These are phyloP conservation scores for Rhinocladiella mackenziei DNA, from an alignment of 2,329 filamentous ascomycete species.

Conservation along the genomic window DNA sequence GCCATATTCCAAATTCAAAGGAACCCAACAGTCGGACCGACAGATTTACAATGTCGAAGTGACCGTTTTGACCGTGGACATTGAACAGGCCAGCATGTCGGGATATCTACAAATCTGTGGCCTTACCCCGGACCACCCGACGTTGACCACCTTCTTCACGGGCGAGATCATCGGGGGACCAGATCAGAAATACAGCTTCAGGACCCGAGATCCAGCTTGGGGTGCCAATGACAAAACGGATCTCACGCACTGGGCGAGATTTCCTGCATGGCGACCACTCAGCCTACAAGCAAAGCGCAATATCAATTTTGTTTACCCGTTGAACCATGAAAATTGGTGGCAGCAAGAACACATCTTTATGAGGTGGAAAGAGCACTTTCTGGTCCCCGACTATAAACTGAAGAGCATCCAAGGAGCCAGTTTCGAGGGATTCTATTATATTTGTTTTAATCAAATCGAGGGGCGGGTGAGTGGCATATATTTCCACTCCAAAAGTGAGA, in stretches of 20 bases:
- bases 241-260: slow-evolving; percentile 87
- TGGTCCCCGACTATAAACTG: slow-evolving; percentile 91
- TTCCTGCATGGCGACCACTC: slow-evolving; percentile 78
- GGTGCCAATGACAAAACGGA: slow-evolving; percentile 89
- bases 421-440: slow-evolving; percentile 98
- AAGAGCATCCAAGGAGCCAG: slow-evolving; percentile 88
- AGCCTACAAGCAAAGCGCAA: slow-evolving; percentile 55
- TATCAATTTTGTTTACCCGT: slow-evolving; percentile 29
- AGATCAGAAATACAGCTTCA: slow-evolving; percentile 79
- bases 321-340: slow-evolving; percentile 47
- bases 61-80: slow-evolving; percentile 92
- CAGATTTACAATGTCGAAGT: slow-evolving; percentile 95
- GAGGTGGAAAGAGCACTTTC: slow-evolving; percentile 98
- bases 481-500: slow-evolving; percentile 96
- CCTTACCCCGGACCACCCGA: slow-evolving; percentile 94
- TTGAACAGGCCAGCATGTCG: slow-evolving; percentile 89
- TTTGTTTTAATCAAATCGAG: slow-evolving; percentile 90
- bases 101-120: slow-evolving; percentile 95
- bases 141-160: slow-evolving; percentile 97
- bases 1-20: slow-evolving; percentile 80
- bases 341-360: slow-evolving; percentile 92
- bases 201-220: slow-evolving; percentile 84
- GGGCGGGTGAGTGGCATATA: slow-evolving; percentile 91
- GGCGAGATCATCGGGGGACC: slow-evolving; percentile 82
- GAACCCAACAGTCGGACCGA: slow-evolving; percentile 87